Percentiles rank a stretch among this genome's conserved stretches.
Conservation (phyloP, 139 green algal species). For the Coelastrella sp. region DNA sequence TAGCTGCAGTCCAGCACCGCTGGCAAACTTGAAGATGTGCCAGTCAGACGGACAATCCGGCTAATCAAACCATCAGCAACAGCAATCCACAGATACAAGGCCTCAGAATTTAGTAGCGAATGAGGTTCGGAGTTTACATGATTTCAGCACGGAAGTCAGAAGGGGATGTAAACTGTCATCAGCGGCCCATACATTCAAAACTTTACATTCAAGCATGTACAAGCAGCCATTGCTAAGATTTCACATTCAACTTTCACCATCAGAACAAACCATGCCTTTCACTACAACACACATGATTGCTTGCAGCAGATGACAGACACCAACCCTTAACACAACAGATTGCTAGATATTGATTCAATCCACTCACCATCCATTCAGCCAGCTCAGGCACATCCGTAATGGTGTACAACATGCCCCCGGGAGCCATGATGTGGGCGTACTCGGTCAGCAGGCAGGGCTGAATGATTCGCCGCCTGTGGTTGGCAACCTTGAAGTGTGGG, state of each 20-base stretch:
- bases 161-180: conserved; percentile 36
- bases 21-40: too few relatives aligned
- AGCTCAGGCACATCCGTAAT: conserved; percentile 94
- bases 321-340: too few relatives aligned
- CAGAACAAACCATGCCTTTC: background rate
- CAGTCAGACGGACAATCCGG: background rate
- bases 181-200: too few relatives aligned
- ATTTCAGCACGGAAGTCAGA: conserved; percentile 31
- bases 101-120: conserved; percentile 34
- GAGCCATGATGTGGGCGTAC: conserved; percentile 93
- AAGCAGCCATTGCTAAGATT: too few relatives aligned
- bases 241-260: too few relatives aligned
- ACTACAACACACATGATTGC: background rate
- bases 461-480: conserved; percentile 93
- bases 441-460: conserved; percentile 87
- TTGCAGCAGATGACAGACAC: too few relatives aligned
- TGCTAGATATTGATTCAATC: too few relatives aligned
- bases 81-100: background rate
- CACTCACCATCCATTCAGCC: conserved; percentile 83
- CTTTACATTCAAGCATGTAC: too few relatives aligned
- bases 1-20: too few relatives aligned
- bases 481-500: conserved; percentile 89
- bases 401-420: conserved; percentile 91
- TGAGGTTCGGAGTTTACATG: conserved; percentile 34
- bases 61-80: background rate